A percentile compares a stretch with the other conserved stretches of the same genome.
Evolutionary conservation across 352 stramenopile species (phyloP).

Genomic region (Peronospora destructor): DNA sequence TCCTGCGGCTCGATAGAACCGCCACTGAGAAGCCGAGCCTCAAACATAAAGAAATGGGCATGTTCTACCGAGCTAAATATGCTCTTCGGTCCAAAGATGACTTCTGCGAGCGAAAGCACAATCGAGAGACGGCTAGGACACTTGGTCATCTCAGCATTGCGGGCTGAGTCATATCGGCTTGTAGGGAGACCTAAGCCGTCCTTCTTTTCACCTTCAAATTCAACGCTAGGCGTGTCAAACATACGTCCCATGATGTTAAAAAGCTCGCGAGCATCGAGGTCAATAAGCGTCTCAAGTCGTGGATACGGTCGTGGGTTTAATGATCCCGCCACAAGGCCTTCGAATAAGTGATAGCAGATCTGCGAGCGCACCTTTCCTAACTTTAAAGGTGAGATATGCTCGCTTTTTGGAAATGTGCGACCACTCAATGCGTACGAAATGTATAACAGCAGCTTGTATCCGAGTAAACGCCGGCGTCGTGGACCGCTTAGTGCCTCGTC

Average conservation of each 20-base stretch:
- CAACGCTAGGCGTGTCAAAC: conserved; percentile 77
- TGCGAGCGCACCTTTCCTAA: conserved; percentile 61
- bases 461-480: conserved; percentile 59
- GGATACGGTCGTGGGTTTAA: conserved; percentile 47
- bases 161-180: conserved; percentile 70
- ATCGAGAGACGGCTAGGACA: conserved; percentile 80
- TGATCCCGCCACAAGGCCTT: conserved; percentile 41
- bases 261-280: conserved; percentile 73
- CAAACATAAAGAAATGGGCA: conserved; percentile 88
- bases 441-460: conserved; percentile 87
- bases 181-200: conserved; percentile 47
- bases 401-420: conserved; percentile 84
- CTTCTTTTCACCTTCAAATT: conserved; percentile 83
- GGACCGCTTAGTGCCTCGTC: conserved; percentile 49
- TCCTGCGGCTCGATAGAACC: conserved; percentile 76
- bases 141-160: conserved; percentile 61
- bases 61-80: conserved; percentile 77
- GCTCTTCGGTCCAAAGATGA: conserved; percentile 62
- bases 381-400: conserved; percentile 55
- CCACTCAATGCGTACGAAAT: conserved; percentile 89
- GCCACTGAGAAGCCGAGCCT: conserved; percentile 76
- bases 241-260: conserved; percentile 75
- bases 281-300: conserved; percentile 74
- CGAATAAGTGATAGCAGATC: conserved; percentile 85
- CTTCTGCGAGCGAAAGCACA: conserved; percentile 72